phyloP scores from a whole-genome alignment of 345 rosid genomes.

The Mercurialis annua region DNA sequence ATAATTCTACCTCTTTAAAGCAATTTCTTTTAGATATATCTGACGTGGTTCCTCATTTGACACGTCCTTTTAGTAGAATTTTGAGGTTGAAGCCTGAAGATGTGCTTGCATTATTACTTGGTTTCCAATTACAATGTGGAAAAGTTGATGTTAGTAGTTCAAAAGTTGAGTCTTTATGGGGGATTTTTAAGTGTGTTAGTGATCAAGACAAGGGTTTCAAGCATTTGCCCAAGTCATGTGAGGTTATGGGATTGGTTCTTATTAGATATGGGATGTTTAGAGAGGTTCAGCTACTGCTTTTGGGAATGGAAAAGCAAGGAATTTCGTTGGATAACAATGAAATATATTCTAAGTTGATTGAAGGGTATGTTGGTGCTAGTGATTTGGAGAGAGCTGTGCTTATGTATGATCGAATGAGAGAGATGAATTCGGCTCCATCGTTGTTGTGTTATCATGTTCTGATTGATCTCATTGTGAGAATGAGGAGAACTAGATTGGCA shows the following conservation, averaged over 20 bases:
- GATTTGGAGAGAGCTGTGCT: constrained; percentile 52
- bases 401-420: constrained; percentile 50
- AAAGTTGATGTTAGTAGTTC: constrained; percentile 30
- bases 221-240: constrained; percentile 51
- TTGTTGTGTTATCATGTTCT: constrained; percentile 40
- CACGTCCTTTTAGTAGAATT: constrained; percentile 53
- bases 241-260: constrained; percentile 61
- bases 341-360: constrained; percentile 46
- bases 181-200: constrained; percentile 49
- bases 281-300: constrained; percentile 54
- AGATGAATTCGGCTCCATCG: constrained; percentile 39
- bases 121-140: constrained; percentile 41
- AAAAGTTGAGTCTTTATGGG: constrained; percentile 67
- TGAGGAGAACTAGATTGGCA: constrained; percentile 44
- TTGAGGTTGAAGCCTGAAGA: constrained; percentile 44
- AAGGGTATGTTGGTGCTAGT: constrained; percentile 38
- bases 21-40: constrained; percentile 52
- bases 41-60: constrained; percentile 50
- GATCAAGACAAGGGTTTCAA: constrained; percentile 43
- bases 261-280: constrained; percentile 48
- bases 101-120: constrained; percentile 54
- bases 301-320: constrained; percentile 43
- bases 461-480: constrained; percentile 44
- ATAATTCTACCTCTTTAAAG: constrained; percentile 35
- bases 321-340: constrained; percentile 37